Conservation (phyloP, 257 asterid species). For the Penstemon davidsonii region DNA sequence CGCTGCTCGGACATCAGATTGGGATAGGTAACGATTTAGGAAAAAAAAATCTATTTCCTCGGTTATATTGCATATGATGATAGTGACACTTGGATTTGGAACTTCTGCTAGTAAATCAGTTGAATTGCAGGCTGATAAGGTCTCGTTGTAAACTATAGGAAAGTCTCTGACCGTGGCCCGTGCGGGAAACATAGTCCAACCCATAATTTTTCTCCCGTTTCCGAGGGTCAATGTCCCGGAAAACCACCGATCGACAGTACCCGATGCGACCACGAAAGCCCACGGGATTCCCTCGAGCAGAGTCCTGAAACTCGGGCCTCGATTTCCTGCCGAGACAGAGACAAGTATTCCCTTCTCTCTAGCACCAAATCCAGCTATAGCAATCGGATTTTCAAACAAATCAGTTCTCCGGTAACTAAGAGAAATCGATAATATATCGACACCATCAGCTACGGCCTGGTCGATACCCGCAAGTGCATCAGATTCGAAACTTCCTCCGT, state of each 20-base stretch:
- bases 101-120: slow-evolving; percentile 10
- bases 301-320: slow-evolving; percentile 16
- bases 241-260: slow-evolving; percentile 37
- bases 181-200: slow-evolving; percentile 40
- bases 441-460: slow-evolving; percentile 44
- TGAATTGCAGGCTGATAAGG: slow-evolving; percentile 35
- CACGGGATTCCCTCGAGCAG: slow-evolving; percentile 34
- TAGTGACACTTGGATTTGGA: neutral
- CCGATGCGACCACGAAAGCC: slow-evolving; percentile 41
- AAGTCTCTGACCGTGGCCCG: slow-evolving; percentile 4
- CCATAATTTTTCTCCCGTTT: slow-evolving; percentile 33
- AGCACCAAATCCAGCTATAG: slow-evolving; percentile 47
- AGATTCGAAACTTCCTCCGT: neutral
- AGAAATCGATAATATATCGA: slow-evolving; percentile 31
- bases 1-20: neutral
- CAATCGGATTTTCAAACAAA: slow-evolving; percentile 30
- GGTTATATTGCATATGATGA: neutral
- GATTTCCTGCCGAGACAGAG: slow-evolving; percentile 38
- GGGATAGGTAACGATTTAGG: no score
- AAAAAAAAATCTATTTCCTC: neutral
- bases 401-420: neutral
- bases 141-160: slow-evolving; percentile 18
- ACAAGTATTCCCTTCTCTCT: slow-evolving; percentile 6
- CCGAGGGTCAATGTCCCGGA: slow-evolving; percentile 39
- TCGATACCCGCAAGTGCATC: slow-evolving; percentile 39